phyloP scores from a whole-genome alignment of 208 protist species.

The Entamoeba dispar region DNA sequence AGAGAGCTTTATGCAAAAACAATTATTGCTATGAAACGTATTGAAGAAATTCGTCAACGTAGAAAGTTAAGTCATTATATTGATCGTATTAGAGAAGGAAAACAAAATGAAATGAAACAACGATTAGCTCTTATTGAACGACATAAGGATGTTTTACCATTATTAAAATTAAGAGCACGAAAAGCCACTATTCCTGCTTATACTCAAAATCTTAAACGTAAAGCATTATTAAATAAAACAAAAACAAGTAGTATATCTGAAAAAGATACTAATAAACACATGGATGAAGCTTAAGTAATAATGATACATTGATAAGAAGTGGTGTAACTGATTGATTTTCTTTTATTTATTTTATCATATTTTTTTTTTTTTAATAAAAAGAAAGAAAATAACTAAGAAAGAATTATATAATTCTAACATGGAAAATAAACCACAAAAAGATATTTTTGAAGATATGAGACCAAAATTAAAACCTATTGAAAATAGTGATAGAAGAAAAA shows the following conservation, averaged over 20 bases:
- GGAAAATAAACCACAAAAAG: neutral
- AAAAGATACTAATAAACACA: too few relatives aligned
- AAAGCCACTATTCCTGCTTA: neutral
- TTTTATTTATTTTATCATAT: too few relatives aligned
- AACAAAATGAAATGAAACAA: neutral
- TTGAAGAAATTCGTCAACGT: neutral
- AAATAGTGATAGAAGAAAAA: neutral
- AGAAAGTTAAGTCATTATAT: neutral
- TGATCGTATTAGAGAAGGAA: neutral
- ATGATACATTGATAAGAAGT: too few relatives aligned
- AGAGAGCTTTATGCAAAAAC: conserved; percentile 56
- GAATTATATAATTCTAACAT: neutral
- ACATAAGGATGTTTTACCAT: neutral
- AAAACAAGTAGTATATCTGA: neutral
- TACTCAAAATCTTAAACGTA: neutral
- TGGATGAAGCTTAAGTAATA: too few relatives aligned
- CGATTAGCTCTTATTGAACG: neutral
- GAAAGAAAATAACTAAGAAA: neutral
- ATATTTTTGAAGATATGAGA: neutral
- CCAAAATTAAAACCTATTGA: neutral
- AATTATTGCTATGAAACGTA: conserved; percentile 1
- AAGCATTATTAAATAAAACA: neutral
- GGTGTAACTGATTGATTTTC: too few relatives aligned
- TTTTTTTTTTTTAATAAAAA: too few relatives aligned
- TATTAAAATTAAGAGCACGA: neutral